Evolutionary conservation across 176 grass and related monocot genomes (phyloP).

Genomic region (Avena atlantica): DNA sequence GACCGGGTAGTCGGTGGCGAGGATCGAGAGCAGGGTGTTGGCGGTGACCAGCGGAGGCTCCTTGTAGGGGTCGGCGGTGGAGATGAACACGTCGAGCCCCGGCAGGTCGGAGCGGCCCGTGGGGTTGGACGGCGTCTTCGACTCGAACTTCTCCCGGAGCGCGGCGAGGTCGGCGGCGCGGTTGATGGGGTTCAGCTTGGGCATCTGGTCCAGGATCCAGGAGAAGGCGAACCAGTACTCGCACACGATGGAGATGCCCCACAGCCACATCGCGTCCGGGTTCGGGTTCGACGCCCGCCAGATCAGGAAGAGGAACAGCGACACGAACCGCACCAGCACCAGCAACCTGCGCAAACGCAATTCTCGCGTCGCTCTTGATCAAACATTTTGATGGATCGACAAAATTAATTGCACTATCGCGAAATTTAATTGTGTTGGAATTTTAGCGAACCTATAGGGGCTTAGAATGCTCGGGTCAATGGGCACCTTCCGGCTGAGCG

Average conservation of each 20-base stretch:
- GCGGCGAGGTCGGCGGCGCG: conserved; percentile 63
- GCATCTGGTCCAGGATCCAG: conserved; percentile 85
- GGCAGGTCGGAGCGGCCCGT: conserved; percentile 69
- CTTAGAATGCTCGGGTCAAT: conserved; percentile 62
- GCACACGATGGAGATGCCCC: conserved; percentile 82
- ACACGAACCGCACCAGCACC: conserved; percentile 66
- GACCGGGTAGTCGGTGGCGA: conserved; percentile 77
- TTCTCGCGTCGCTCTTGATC: not conserved
- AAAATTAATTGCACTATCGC: not conserved
- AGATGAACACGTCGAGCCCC: conserved; percentile 75
- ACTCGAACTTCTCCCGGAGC: conserved; percentile 77
- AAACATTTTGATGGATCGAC: not conserved
- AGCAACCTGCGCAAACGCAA: conserved; percentile 47
- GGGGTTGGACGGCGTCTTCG: conserved; percentile 56
- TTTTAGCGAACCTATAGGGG: conserved; percentile 56
- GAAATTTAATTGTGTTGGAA: not conserved
- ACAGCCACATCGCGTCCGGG: conserved; percentile 74
- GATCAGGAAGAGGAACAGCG: conserved; percentile 60
- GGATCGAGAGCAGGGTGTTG: conserved; percentile 79
- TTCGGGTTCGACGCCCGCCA: conserved; percentile 80
- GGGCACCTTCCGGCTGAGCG: conserved; percentile 67
- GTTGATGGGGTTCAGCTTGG: conserved; percentile 84
- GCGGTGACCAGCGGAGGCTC: conserved; percentile 78
- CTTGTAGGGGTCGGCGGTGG: conserved; percentile 88
- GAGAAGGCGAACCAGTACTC: conserved; percentile 91